These are phyloP conservation scores for Phycomyces blakesleeanus DNA, from an alignment of 192 early-diverging fungal genomes.

Conservation along the genomic window DNA sequence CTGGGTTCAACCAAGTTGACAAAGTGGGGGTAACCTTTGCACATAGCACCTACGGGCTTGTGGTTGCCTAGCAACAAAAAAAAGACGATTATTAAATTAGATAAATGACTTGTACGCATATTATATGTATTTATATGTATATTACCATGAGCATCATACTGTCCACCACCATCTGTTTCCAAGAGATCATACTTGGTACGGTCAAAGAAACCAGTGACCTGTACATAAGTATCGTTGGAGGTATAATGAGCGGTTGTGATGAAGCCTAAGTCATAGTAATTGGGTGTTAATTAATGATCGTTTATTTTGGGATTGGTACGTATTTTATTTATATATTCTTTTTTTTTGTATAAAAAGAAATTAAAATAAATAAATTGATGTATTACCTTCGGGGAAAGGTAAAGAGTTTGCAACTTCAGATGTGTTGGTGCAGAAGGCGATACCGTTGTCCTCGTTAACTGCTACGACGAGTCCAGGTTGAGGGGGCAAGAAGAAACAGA, in stretches of 20 bases:
- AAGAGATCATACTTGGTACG: constrained; percentile 29
- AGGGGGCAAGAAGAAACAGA: constrained; percentile 51
- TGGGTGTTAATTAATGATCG: constrained; percentile 5
- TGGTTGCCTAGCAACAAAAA: constrained; percentile 6
- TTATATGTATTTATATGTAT: neutral
- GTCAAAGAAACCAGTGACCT: constrained; percentile 45
- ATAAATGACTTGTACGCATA: neutral
- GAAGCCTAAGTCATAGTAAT: constrained; percentile 26
- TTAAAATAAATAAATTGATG: neutral
- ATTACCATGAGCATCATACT: constrained; percentile 41
- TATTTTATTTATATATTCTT: too few species aligned
- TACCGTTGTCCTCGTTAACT: constrained; percentile 36
- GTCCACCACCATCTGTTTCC: constrained; percentile 39
- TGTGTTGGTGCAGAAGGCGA: constrained; percentile 44
- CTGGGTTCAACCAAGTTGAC: constrained; percentile 44
- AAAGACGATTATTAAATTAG: neutral
- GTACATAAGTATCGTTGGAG: constrained; percentile 32
- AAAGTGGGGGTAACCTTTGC: constrained; percentile 41
- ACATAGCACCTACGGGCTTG: constrained; percentile 34
- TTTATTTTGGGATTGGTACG: constrained; percentile 8
- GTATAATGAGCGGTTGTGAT: constrained; percentile 34
- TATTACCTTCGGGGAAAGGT: constrained; percentile 38
- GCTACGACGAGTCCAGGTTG: constrained; percentile 36
- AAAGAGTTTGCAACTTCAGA: constrained; percentile 23
- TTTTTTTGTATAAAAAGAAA: too few species aligned